These are phyloP conservation scores for Purpureocillium takamizusanense DNA, from an alignment of 2,329 filamentous ascomycete species.

Conservation along the genomic window DNA sequence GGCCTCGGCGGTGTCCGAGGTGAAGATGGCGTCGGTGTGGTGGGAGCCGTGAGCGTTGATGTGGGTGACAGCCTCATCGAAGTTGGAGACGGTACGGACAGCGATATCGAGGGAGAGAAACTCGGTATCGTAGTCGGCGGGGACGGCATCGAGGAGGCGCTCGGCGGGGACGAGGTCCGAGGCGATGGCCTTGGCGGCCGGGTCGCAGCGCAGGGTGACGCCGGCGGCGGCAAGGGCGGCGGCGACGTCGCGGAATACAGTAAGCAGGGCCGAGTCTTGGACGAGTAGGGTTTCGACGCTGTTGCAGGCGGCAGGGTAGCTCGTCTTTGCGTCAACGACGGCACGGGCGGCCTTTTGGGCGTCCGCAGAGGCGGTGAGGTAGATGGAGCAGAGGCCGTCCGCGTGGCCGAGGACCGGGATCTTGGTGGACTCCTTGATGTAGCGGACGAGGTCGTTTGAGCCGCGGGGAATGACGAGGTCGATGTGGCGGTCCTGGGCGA, in stretches of 20 bases:
- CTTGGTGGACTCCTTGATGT: conserved; percentile 82
- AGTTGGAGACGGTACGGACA: conserved; percentile 63
- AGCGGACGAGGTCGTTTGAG: conserved; percentile 80
- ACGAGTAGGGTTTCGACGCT: conserved; percentile 86
- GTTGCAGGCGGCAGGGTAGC: conserved; percentile 94
- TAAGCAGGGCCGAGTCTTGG: conserved; percentile 58
- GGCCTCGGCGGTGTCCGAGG: conserved; percentile 55
- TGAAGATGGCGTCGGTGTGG: conserved; percentile 90
- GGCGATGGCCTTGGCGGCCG: conserved; percentile 56
- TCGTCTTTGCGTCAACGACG: conserved; percentile 84
- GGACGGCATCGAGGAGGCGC: conserved; percentile 54
- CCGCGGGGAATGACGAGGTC: conserved; percentile 93
- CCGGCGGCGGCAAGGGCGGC: conserved; percentile 64
- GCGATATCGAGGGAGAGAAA: conserved; percentile 80
- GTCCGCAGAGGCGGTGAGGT: conserved; percentile 73
- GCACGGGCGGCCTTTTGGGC: conserved; percentile 62
- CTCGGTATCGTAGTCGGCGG: conserved; percentile 76
- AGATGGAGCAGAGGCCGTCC: conserved; percentile 84
- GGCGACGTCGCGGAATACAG: conserved; percentile 64
- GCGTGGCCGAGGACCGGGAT: conserved; percentile 96
- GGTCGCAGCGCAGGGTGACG: conserved; percentile 76
- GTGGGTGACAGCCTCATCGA: conserved; percentile 70
- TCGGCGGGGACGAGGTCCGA: conserved; percentile 31
- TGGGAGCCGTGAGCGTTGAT: conserved; percentile 90
- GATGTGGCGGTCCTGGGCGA: conserved; percentile 77